Evolutionary conservation across 495 filamentous ascomycete genomes (phyloP).

Genomic region (Trichoderma orchidacearum): DNA sequence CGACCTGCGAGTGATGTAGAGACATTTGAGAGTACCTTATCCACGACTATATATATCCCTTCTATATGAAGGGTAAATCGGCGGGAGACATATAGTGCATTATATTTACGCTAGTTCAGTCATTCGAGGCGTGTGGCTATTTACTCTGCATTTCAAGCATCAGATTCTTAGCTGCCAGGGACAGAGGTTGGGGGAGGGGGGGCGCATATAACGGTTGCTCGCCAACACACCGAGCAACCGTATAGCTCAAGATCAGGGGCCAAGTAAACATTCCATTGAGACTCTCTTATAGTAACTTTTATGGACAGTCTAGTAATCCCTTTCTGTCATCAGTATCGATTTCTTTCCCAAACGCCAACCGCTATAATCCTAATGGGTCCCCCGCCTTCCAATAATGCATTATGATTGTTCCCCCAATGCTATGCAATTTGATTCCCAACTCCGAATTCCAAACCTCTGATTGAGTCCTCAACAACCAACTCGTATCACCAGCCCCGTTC

Average conservation of each 20-base stretch:
- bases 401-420: background rate
- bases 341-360: background rate
- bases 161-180: too few species aligned
- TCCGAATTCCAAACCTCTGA: background rate
- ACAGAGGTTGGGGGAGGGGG: too few species aligned
- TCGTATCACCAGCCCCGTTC: background rate
- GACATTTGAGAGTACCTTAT: too few species aligned
- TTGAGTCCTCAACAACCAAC: background rate
- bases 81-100: too few species aligned
- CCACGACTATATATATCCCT: too few species aligned
- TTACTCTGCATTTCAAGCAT: too few species aligned
- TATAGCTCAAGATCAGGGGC: background rate
- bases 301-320: background rate
- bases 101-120: too few species aligned
- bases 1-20: too few species aligned
- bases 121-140: too few species aligned
- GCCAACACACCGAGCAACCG: background rate
- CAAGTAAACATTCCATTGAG: background rate
- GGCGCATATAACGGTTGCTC: too few species aligned
- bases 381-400: background rate
- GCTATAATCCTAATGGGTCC: background rate
- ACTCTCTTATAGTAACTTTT: background rate
- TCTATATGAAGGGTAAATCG: too few species aligned
- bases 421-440: background rate
- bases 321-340: background rate